Evolutionary conservation across 805 yeast species (phyloP).

Genomic region (Candida sanyiensis): DNA sequence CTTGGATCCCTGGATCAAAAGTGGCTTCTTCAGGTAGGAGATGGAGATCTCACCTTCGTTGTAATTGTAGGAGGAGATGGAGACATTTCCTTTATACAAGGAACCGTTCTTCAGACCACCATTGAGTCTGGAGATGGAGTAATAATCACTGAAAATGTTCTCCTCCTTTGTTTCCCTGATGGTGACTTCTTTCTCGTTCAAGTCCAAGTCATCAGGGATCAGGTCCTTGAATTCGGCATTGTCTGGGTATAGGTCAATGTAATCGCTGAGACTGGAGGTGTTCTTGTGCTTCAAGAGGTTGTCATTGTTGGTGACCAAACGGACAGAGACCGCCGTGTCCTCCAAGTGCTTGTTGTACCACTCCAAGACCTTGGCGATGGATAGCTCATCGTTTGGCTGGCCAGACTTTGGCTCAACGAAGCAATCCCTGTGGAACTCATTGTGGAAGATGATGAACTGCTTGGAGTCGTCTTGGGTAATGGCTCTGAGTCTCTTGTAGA

Average conservation of each 20-base stretch:
- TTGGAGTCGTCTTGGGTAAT: slow-evolving; percentile 63
- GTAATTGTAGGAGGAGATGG: slow-evolving; percentile 79
- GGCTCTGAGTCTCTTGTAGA: slow-evolving; percentile 77
- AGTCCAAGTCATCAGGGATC: slow-evolving; percentile 47
- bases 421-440: slow-evolving; percentile 67
- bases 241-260: slow-evolving; percentile 64
- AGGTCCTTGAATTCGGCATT: slow-evolving; percentile 72
- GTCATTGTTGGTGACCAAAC: slow-evolving; percentile 70
- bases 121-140: slow-evolving; percentile 72
- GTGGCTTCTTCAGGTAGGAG: slow-evolving; percentile 70
- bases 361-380: slow-evolving; percentile 67
- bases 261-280: slow-evolving; percentile 44
- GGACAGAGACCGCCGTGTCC: slow-evolving; percentile 35
- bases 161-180: slow-evolving; percentile 21
- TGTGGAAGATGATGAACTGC: slow-evolving; percentile 86
- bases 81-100: slow-evolving; percentile 77
- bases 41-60: slow-evolving; percentile 79
- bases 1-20: slow-evolving; percentile 76
- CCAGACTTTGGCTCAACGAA: slow-evolving; percentile 49
- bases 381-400: slow-evolving; percentile 61
- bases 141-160: slow-evolving; percentile 64
- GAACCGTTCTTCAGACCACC: slow-evolving; percentile 90
- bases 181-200: slow-evolving; percentile 26
- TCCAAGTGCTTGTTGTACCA: slow-evolving; percentile 70
- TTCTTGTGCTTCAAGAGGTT: slow-evolving; percentile 41